Evolutionary conservation across 345 rosid genomes (phyloP).

Genomic region (Noccaea caerulescens): DNA sequence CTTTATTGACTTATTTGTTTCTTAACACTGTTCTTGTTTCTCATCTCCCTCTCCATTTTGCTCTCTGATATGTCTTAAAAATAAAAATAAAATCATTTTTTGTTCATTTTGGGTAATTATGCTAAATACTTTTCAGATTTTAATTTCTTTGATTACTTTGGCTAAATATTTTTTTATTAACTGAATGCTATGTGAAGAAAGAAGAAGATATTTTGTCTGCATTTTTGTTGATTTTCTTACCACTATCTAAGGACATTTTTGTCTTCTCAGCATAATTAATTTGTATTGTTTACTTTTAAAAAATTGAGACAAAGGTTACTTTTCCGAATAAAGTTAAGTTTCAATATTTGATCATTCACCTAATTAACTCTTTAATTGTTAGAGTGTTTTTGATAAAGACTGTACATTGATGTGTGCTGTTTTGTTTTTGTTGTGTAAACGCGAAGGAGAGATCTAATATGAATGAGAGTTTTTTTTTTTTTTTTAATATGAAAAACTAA

Average conservation of each 20-base stretch:
- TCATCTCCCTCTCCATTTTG: not conserved
- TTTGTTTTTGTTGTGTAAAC: constrained; percentile 14
- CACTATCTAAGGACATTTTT: too few relatives aligned
- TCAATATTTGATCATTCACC: not conserved
- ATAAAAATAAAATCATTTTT: not conserved
- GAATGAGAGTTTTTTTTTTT: too few relatives aligned
- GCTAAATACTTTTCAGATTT: not conserved
- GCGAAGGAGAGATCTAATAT: not conserved
- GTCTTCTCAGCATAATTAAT: too few relatives aligned
- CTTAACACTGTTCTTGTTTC: constrained; percentile 25
- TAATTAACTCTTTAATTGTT: not conserved
- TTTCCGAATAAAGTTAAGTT: too few relatives aligned
- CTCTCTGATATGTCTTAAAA: not conserved
- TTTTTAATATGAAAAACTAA: too few relatives aligned
- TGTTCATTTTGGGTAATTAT: not conserved
- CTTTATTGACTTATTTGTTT: constrained; percentile 41
- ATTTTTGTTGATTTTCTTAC: too few relatives aligned
- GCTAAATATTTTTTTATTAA: too few relatives aligned
- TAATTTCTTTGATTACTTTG: too few relatives aligned
- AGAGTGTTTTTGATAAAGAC: constrained; percentile 14
- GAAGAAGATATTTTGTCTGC: too few relatives aligned
- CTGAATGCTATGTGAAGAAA: too few relatives aligned
- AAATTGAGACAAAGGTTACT: too few relatives aligned
- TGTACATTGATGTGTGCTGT: not conserved
- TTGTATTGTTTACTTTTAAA: too few relatives aligned